These are phyloP conservation scores for Colletotrichum neosansevieriae DNA, from an alignment of 2,329 filamentous ascomycete species.

Conservation along the genomic window DNA sequence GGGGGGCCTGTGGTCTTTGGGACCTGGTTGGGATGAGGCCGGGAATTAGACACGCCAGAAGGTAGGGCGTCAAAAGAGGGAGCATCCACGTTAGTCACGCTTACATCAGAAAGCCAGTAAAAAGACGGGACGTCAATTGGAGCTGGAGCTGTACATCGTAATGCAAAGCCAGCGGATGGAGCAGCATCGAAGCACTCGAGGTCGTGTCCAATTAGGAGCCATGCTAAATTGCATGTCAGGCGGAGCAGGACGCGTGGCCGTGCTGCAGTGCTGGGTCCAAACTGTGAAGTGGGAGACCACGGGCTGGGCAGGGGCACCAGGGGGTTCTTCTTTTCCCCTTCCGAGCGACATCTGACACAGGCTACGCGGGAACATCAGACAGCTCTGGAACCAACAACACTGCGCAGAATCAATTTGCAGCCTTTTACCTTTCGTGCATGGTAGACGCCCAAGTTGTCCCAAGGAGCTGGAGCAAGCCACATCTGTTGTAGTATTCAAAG, in stretches of 20 bases:
- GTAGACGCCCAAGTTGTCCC: no score
- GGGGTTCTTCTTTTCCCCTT: not conserved
- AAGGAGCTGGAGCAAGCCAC: no score
- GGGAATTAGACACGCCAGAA: no score
- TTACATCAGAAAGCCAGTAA: slow-evolving; percentile 15
- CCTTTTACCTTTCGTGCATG: no score
- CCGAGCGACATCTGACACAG: slow-evolving; percentile 31
- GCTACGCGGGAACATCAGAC: slow-evolving; percentile 39
- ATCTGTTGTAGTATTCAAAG: no score
- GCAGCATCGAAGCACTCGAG: slow-evolving; percentile 7
- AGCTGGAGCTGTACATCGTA: not conserved
- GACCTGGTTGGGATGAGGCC: slow-evolving; percentile 7
- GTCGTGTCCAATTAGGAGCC: not conserved
- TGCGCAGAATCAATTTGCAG: not conserved
- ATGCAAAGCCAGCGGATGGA: slow-evolving; percentile 21
- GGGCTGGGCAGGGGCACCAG: slow-evolving; percentile 4
- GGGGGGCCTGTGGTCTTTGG: slow-evolving; percentile 22
- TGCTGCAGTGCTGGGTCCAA: not conserved
- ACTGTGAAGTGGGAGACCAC: not conserved
- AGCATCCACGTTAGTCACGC: slow-evolving; percentile 14
- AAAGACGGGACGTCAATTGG: not conserved
- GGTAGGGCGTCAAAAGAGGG: no score
- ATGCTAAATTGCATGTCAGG: slow-evolving; percentile 11
- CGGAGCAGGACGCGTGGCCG: slow-evolving; percentile 35
- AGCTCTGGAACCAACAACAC: slow-evolving; percentile 38